Evolutionary conservation across 768 basidiomycete species (phyloP).

Genomic region (Tricholoma flavovirens): DNA sequence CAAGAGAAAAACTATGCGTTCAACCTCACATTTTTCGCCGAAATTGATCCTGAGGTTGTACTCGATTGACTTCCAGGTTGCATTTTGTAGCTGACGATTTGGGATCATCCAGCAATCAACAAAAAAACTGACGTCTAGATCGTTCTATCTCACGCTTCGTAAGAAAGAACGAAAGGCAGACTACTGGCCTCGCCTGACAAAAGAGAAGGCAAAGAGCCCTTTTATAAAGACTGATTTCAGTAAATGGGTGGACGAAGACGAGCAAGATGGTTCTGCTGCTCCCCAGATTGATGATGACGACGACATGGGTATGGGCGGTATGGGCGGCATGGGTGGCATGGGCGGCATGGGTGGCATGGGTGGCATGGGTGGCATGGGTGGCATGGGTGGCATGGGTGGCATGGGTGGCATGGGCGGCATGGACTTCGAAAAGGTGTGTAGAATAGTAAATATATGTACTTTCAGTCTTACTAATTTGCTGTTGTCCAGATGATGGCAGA

Average conservation of each 20-base stretch:
- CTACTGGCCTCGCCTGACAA: constrained; percentile 91
- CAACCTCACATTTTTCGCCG: constrained; percentile 66
- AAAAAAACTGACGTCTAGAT: constrained; percentile 60
- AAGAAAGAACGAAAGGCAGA: constrained; percentile 75
- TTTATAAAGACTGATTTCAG: constrained; percentile 93
- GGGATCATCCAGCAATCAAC: constrained; percentile 43
- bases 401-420: constrained; percentile 43
- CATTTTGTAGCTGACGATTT: constrained; percentile 4
- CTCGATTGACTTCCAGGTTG: constrained; percentile 1
- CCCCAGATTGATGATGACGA: constrained; percentile 43
- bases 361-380: constrained; percentile 39
- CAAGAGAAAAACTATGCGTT: constrained; percentile 68
- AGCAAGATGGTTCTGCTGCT: constrained; percentile 64
- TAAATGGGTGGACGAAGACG: constrained; percentile 97
- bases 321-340: constrained; percentile 49
- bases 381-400: constrained; percentile 41
- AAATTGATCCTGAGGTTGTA: constrained; percentile 72
- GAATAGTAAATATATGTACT: background rate
- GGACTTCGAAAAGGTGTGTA: constrained; percentile 60
- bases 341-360: constrained; percentile 54
- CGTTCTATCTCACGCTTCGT: constrained; percentile 60
- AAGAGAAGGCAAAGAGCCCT: constrained; percentile 73
- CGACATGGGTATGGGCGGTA: constrained; percentile 44
- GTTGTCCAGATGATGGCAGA: constrained; percentile 44
- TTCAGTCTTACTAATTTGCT: background rate